Base-by-base conservation (phyloP, 768 basidiomycete species). In the Hypholoma fasciculare region DNA sequence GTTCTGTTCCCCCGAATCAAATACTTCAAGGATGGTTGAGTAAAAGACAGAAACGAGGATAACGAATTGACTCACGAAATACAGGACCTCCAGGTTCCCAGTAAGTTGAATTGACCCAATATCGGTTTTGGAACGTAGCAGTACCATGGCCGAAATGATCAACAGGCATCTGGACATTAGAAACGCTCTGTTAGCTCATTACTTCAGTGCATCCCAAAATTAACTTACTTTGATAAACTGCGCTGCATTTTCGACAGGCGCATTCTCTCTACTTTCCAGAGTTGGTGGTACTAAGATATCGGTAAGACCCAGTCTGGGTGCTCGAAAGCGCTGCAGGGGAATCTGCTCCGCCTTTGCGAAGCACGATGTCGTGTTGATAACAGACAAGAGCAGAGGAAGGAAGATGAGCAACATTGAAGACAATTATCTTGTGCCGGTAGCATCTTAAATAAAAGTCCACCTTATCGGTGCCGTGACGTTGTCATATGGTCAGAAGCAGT, bases 1-100 rank as follows among this genome's bases (percentile, higher is more conserved):
- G 54, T 80, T 71, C 53, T 80, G 79, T 65, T 82, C 80, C 20
- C 80, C 80, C 2, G 79, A 81, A 63, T 82, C 80, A 62, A 81
- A 82, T 14, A 81, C 80, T 82, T 42, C 2, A 40, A 11, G 14
- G n/a, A 5, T 23, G 4, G 16, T n/a, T 46, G 37, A 11, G 13
- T 36, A 6, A 6, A 20, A 19, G 2, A 19, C 27, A 14, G 13
- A 51, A 14, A 5, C 9, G 38, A 6, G 7, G n/a, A 9, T 7
- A 39, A 6, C 5, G n/a, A 17, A 40, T 3, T 2, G 34, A 67
- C 78, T 26, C 56, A 80, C 80, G 49, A 51, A 82, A 78, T 1
- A 81, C 79, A 4, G 81, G 81, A 3, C 81, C 81, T 7, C 80
- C 80, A 11, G 69, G 56, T 59, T 78, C 68, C 63, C 76, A 81